Percentiles rank a stretch among this genome's conserved stretches.
These are phyloP conservation scores for Globisporangium heterothallicum DNA, from an alignment of 352 stramenopile species.

Conservation along the genomic window DNA sequence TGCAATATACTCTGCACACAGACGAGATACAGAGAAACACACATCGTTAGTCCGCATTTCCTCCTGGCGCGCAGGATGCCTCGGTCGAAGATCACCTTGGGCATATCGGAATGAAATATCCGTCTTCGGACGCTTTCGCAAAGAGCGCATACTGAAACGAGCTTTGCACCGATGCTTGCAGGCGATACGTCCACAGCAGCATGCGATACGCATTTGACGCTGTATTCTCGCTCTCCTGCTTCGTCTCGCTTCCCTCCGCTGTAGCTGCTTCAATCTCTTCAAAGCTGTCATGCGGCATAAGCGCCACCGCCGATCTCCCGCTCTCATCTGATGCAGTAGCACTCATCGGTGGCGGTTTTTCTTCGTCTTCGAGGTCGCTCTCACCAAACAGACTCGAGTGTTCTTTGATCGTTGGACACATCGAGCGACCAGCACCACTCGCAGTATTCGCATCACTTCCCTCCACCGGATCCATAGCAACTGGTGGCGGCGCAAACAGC, in stretches of 20 bases:
- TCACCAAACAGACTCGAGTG: conserved; percentile 16
- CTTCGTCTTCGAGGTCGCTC: conserved; percentile 29
- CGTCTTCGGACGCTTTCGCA: conserved; percentile 75
- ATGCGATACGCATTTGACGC: conserved; percentile 66
- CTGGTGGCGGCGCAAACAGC: conserved; percentile 31
- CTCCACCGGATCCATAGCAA: neutral
- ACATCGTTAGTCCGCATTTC: neutral
- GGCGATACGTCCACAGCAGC: conserved; percentile 73
- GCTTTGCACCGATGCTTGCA: conserved; percentile 70
- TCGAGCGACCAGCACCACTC: neutral
- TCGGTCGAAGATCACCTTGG: conserved; percentile 36
- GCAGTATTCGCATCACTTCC: no score
- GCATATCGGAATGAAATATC: conserved; percentile 76
- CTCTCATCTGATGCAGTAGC: conserved; percentile 4
- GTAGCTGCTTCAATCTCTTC: conserved; percentile 61
- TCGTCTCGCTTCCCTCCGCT: conserved; percentile 36
- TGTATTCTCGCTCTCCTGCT: conserved; percentile 73
- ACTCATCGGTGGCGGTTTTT: conserved; percentile 16
- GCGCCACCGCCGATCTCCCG: neutral
- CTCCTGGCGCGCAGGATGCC: neutral
- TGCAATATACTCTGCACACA: conserved; percentile 63
- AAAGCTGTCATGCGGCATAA: conserved; percentile 50
- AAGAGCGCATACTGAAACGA: conserved; percentile 72
- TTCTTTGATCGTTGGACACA: conserved; percentile 9
- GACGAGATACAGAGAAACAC: conserved; percentile 7